Conservation (phyloP, 352 stramenopile species). For the Phytophthora idaei region DNA sequence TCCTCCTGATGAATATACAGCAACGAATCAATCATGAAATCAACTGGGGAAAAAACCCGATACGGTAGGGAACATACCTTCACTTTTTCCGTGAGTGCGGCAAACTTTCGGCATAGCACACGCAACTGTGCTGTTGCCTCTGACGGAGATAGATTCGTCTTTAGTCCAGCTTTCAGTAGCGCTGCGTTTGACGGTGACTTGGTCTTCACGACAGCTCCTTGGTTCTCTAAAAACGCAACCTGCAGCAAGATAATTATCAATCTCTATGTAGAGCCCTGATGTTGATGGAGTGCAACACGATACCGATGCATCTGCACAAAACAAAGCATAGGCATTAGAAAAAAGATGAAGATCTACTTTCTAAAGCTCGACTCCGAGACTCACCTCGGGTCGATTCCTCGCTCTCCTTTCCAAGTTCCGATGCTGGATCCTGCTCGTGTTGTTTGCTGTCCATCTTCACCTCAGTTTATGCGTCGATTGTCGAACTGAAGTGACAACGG, state of each 20-base stretch:
- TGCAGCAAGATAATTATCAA: conserved; percentile 7
- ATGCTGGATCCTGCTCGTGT: conserved; percentile 11
- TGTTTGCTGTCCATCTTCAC: conserved; percentile 22
- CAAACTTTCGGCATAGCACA: conserved; percentile 86
- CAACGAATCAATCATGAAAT: neutral
- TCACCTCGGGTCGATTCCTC: conserved; percentile 24
- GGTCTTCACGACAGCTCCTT: conserved; percentile 34
- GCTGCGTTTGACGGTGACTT: conserved; percentile 46
- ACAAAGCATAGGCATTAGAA: neutral
- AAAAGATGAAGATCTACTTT: neutral
- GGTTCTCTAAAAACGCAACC: conserved; percentile 41
- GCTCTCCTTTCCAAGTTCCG: conserved; percentile 18
- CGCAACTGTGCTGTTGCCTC: conserved; percentile 81
- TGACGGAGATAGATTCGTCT: conserved; percentile 60
- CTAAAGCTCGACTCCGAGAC: neutral
- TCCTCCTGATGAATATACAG: conserved; percentile 54
- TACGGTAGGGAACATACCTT: conserved; percentile 43
- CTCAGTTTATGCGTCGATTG: conserved; percentile 5
- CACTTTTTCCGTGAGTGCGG: conserved; percentile 82
- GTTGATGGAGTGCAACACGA: neutral
- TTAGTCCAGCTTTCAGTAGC: conserved; percentile 61
- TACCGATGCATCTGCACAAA: conserved; percentile 32
- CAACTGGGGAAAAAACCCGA: neutral
- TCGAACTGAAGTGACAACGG: conserved; percentile 32
- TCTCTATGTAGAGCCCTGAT: neutral